Evolutionary conservation across 148 eudicot species (phyloP).

Genomic region (Limonium bicolor): DNA sequence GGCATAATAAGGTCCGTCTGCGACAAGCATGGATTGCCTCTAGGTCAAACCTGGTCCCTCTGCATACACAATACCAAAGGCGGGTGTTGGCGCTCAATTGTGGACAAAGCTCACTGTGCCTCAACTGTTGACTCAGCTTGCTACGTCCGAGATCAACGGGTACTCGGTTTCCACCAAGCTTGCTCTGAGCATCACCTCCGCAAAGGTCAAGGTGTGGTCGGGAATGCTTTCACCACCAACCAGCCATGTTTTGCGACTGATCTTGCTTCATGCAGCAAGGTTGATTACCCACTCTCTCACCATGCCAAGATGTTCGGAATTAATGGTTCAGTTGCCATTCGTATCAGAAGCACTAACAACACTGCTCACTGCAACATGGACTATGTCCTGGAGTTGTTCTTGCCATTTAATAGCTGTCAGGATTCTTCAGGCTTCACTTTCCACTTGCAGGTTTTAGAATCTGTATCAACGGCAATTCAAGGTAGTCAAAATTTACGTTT

Average conservation of each 20-base stretch:
- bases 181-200: constrained; percentile 63
- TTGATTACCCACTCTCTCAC: constrained; percentile 63
- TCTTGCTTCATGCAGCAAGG: constrained; percentile 46
- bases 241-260: constrained; percentile 59
- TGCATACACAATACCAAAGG: constrained; percentile 34
- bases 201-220: constrained; percentile 55
- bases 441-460: constrained; percentile 25
- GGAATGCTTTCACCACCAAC: constrained; percentile 53
- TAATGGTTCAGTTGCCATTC: constrained; percentile 53
- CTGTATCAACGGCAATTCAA: constrained; percentile 28
- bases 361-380: constrained; percentile 9
- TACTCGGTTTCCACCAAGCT: constrained; percentile 56
- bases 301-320: constrained; percentile 57
- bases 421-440: constrained; percentile 21
- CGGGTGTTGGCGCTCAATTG: constrained; percentile 28
- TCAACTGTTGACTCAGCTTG: constrained; percentile 62
- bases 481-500: constrained; percentile 35
- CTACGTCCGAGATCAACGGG: constrained; percentile 43
- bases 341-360: constrained; percentile 25
- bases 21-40: constrained; percentile 37
- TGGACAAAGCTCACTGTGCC: constrained; percentile 26
- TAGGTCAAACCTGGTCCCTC: constrained; percentile 65
- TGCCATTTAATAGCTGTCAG: constrained; percentile 40
- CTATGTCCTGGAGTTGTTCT: constrained; percentile 66
- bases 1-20: constrained; percentile 29